Percentiles rank a stretch among this genome's conserved stretches.
phyloP scores from a whole-genome alignment of 1,284 basidiomycete species.

The Fomitopsis betulina region DNA sequence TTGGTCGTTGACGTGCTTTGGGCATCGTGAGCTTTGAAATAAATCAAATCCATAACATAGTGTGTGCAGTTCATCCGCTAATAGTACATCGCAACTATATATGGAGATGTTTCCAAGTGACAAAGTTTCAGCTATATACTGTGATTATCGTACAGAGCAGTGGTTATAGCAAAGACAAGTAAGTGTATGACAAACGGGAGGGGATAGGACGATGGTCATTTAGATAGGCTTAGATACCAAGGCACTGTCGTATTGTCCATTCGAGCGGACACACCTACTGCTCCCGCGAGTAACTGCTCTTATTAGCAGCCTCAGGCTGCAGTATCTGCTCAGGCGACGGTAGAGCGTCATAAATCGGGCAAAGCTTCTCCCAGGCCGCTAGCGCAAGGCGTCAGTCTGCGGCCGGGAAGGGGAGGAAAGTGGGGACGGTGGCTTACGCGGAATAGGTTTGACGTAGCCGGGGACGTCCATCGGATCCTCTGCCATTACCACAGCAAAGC shows the following conservation, averaged over 20 bases:
- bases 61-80: too few relatives aligned
- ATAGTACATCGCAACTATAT: too few relatives aligned
- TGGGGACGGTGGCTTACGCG: slow-evolving; percentile 10
- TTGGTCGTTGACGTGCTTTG: too few relatives aligned
- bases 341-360: slow-evolving; percentile 13
- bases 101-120: too few relatives aligned
- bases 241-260: neutral
- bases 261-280: neutral
- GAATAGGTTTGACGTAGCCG: slow-evolving; percentile 8
- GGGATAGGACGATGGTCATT: too few relatives aligned
- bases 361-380: slow-evolving; percentile 15
- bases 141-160: too few relatives aligned
- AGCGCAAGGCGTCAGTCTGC: neutral
- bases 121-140: too few relatives aligned
- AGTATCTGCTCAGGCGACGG: neutral
- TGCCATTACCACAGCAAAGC: slow-evolving; percentile 28
- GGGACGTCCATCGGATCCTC: slow-evolving; percentile 21
- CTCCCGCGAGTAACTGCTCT: neutral
- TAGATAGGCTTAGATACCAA: neutral
- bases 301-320: neutral
- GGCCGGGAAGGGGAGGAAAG: neutral
- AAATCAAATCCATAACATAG: too few relatives aligned
- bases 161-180: too few relatives aligned
- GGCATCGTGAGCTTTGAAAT: too few relatives aligned
- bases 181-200: too few relatives aligned